Percentiles rank a stretch among this genome's conserved stretches.
Evolutionary conservation across 2,329 filamentous ascomycete species (phyloP).

Genomic region (Clarireedia monteithiana): DNA sequence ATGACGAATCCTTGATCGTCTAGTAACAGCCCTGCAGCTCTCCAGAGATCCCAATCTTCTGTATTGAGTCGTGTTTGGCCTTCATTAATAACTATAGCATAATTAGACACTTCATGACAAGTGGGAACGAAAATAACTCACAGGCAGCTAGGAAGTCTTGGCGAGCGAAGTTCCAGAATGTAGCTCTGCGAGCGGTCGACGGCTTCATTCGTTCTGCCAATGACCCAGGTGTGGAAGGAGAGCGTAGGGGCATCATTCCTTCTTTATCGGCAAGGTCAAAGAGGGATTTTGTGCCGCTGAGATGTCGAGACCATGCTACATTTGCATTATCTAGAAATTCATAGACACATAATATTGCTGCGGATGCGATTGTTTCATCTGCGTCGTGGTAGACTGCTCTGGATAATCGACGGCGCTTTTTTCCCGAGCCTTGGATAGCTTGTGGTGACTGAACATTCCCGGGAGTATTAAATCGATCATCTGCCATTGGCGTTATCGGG

Average conservation of each 20-base stretch:
- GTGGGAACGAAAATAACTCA: constrained; percentile 26
- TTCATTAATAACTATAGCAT: constrained; percentile 45
- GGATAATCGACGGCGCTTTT: constrained; percentile 35
- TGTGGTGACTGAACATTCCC: constrained; percentile 20
- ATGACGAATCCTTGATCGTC: constrained; percentile 44
- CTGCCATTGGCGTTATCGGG: constrained; percentile 28
- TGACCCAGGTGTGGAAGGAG: constrained; percentile 31
- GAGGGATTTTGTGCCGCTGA: constrained; percentile 57
- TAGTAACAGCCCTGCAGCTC: constrained; percentile 52
- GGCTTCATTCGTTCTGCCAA: constrained; percentile 30
- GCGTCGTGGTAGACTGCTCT: constrained; percentile 35
- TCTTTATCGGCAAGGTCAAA: constrained; percentile 46
- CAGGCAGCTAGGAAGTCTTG: constrained; percentile 59
- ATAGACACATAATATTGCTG: constrained; percentile 59
- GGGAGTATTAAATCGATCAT: constrained; percentile 19
- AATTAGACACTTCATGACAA: not conserved
- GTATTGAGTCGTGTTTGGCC: constrained; percentile 53
- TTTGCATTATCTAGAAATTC: constrained; percentile 60
- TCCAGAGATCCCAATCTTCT: constrained; percentile 55
- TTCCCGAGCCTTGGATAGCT: constrained; percentile 20
- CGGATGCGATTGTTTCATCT: constrained; percentile 56
- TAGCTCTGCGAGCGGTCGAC: constrained; percentile 48
- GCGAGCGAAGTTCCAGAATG: constrained; percentile 60
- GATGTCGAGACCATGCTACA: constrained; percentile 54
- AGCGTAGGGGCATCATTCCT: constrained; percentile 35